These are phyloP conservation scores for Prunella vulgaris DNA, from an alignment of 257 asterid genomes.

Conservation along the genomic window DNA sequence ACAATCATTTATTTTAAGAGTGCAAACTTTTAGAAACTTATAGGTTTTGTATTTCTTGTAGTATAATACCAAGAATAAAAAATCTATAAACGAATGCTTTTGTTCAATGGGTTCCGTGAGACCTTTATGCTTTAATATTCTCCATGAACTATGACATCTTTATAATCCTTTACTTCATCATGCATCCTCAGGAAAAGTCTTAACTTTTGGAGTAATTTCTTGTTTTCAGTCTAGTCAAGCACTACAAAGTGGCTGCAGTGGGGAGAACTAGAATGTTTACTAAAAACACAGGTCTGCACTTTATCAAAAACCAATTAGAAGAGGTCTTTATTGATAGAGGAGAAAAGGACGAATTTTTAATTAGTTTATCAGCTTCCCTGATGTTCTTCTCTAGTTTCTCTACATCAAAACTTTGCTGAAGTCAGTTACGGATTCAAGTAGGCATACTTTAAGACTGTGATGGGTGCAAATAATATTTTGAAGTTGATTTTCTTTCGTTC, in stretches of 20 bases:
- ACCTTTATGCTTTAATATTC: not conserved
- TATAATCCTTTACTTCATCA: not conserved
- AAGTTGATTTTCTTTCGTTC: not conserved
- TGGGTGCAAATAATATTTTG: not conserved
- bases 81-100: not conserved
- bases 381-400: not conserved
- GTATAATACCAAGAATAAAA: not conserved
- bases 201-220: no score
- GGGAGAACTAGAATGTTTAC: no score
- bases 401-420: not conserved
- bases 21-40: not conserved
- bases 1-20: slow-evolving; percentile 13
- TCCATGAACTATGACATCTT: not conserved
- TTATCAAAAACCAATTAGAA: no score
- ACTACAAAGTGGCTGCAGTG: no score
- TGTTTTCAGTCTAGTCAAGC: no score
- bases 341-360: not conserved
- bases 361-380: not conserved
- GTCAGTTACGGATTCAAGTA: not conserved
- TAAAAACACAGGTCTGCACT: no score
- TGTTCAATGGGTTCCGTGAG: not conserved
- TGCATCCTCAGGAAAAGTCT: no score
- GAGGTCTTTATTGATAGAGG: not conserved
- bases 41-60: not conserved
- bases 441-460: not conserved